Evolutionary conservation across 78 protist species (phyloP).

Genomic region (Dictyostelium purpureum): DNA sequence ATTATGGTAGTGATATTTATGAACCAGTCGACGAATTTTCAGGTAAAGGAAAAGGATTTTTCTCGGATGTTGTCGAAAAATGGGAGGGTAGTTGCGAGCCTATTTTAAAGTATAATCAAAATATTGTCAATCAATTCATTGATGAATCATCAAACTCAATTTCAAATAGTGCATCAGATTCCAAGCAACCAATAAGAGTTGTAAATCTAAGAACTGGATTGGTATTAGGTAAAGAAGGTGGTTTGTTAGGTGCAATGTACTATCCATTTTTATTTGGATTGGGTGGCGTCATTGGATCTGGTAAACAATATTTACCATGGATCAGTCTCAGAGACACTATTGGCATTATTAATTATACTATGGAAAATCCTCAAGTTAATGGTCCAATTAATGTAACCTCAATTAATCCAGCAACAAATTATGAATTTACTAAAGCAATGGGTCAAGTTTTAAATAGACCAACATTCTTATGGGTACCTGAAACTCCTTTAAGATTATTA

Average conservation of each 20-base stretch:
- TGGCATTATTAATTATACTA: not conserved
- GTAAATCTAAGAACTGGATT: constrained; percentile 46
- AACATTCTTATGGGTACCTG: constrained; percentile 64
- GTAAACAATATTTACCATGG: constrained; percentile 66
- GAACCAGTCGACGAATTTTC: constrained; percentile 40
- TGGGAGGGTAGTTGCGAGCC: constrained; percentile 37
- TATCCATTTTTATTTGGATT: constrained; percentile 68
- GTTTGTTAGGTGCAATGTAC: constrained; percentile 24
- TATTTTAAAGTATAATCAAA: not conserved
- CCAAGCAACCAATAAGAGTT: constrained; percentile 5
- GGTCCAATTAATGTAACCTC: constrained; percentile 45
- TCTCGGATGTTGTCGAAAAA: constrained; percentile 44
- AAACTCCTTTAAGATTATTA: not conserved
- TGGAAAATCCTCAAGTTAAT: not conserved
- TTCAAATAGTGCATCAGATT: no score
- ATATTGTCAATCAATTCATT: not conserved
- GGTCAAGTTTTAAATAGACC: constrained; percentile 59
- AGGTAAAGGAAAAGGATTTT: constrained; percentile 65
- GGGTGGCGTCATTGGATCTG: constrained; percentile 60
- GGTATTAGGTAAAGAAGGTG: constrained; percentile 36
- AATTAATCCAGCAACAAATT: constrained; percentile 50
- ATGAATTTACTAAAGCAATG: constrained; percentile 15
- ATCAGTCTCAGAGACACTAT: constrained; percentile 16
- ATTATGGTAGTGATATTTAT: constrained; percentile 33
- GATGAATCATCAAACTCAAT: not conserved